phyloP scores from a whole-genome alignment of 73 alveolate species.

The Effrenium voratum region DNA sequence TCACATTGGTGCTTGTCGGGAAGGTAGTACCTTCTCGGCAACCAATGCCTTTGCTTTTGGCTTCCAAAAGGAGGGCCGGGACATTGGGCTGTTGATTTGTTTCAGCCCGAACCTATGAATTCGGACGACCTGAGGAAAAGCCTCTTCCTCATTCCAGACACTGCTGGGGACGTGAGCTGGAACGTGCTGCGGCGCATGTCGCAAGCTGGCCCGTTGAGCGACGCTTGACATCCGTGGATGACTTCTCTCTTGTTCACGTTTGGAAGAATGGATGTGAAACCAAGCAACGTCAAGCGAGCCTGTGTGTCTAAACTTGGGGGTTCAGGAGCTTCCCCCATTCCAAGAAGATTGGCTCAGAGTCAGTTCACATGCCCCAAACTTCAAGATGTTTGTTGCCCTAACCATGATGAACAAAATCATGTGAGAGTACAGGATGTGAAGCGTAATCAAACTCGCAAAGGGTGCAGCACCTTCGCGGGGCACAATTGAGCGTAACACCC shows the following conservation, averaged over 20 bases:
- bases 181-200: constrained; percentile 9
- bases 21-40: neutral
- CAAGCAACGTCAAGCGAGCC: too few species aligned
- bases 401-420: neutral
- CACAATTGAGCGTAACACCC: neutral
- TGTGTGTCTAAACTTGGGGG: too few species aligned
- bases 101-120: neutral
- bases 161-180: neutral
- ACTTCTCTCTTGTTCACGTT: neutral
- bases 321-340: too few species aligned
- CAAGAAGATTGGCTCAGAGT: too few species aligned
- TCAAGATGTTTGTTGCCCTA: too few species aligned
- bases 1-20: neutral
- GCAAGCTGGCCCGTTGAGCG: constrained; percentile 78
- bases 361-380: too few species aligned
- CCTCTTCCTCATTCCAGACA: constrained; percentile 39
- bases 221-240: neutral
- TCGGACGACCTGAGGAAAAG: neutral
- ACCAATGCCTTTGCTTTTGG: neutral
- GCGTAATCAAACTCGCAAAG: neutral
- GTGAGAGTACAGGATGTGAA: neutral
- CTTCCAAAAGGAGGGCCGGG: neutral
- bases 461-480: neutral
- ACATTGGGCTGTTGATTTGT: neutral
- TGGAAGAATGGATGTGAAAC: too few species aligned